Base-by-base conservation (phyloP, 2,329 filamentous ascomycete genomes). In the Diaporthe velutina region DNA sequence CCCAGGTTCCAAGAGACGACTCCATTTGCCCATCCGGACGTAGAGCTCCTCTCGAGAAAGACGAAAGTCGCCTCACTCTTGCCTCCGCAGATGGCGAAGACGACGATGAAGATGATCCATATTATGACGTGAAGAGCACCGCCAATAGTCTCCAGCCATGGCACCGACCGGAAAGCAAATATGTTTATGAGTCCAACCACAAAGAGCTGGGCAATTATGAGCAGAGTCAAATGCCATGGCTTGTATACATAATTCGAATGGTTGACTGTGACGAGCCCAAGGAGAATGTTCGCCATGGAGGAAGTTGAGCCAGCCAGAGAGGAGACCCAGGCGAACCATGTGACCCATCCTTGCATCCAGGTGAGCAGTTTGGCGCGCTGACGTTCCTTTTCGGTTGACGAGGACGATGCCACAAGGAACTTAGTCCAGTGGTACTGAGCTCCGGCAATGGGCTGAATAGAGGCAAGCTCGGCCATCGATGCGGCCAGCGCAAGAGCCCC, bases 381-480 rank as follows among this genome's bases (percentile, higher is more conserved):
- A 17, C 30, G 61, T 19, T 52, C 22, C 7, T 50, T 35, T 9
- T n/a, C 61, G 0, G 22, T 52, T 15, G 30, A 67, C 2, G 61
- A 67, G 10, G 60, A 25, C 3, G 61, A 35, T 22, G 54, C 40
- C 12, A 50, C 33, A 3, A 71, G 42, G 13, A 58, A 57, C 30
- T 80, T 79, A 5, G 84, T 85, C 84, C 84, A 86, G 75, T 85
- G 83, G 73, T 86, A 86, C 76, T 85, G 84, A 3, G 83, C 84
- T 15, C 84, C 84, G 0, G 84, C 84, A 50, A 84, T 80, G 2
- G 83, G 84, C 30, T 81, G 80, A 74, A 85, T 84, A 0, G 84
- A 85, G 3, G 81, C 82, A 78, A 86, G 78, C 74, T 86, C 84
- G 6, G 82, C 84, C 60, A 85, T 78, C 1, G 84, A 85, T 7